phyloP scores from a whole-genome alignment of 139 green algal species.

The Picochlorum costavermella region DNA sequence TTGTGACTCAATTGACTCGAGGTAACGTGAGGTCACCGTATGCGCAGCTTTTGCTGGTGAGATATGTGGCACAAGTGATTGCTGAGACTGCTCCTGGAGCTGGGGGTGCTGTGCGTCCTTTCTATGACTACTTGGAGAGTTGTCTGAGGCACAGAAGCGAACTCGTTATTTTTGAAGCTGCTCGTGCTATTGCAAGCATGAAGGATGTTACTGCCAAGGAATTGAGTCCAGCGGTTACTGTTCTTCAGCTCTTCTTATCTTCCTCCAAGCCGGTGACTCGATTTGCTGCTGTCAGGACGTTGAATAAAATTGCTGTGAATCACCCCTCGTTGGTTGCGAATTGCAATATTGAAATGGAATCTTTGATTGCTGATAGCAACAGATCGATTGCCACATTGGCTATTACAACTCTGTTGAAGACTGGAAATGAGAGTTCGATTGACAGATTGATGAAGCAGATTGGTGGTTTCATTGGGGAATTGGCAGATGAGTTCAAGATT shows the following conservation, averaged over 20 bases:
- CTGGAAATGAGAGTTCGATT: constrained; percentile 89
- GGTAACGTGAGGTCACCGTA: constrained; percentile 78
- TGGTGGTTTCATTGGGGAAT: constrained; percentile 94
- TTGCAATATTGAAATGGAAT: constrained; percentile 99
- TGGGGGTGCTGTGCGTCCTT: constrained; percentile 72
- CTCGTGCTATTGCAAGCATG: constrained; percentile 88
- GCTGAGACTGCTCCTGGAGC: constrained; percentile 26
- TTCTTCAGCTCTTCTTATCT: constrained; percentile 96
- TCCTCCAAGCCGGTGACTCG: constrained; percentile 93
- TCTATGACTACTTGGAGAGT: constrained; percentile 94
- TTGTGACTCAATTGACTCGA: constrained; percentile 83
- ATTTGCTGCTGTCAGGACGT: constrained; percentile 83
- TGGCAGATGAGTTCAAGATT: constrained; percentile 99
- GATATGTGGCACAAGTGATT: constrained; percentile 84
- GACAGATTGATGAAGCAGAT: constrained; percentile 99
- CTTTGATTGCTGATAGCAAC: constrained; percentile 87
- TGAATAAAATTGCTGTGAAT: constrained; percentile 94
- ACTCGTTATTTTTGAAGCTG: constrained; percentile 81
- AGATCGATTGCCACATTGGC: constrained; percentile 94
- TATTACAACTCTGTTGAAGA: constrained; percentile 99
- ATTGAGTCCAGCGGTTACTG: constrained; percentile 90
- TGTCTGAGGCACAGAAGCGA: constrained; percentile 91
- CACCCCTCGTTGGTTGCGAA: constrained; percentile 87
- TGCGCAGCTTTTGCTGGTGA: constrained; percentile 90
- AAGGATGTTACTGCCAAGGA: constrained; percentile 80